Base-by-base conservation (phyloP, 495 filamentous ascomycete species). In the Penicillium lividum region DNA sequence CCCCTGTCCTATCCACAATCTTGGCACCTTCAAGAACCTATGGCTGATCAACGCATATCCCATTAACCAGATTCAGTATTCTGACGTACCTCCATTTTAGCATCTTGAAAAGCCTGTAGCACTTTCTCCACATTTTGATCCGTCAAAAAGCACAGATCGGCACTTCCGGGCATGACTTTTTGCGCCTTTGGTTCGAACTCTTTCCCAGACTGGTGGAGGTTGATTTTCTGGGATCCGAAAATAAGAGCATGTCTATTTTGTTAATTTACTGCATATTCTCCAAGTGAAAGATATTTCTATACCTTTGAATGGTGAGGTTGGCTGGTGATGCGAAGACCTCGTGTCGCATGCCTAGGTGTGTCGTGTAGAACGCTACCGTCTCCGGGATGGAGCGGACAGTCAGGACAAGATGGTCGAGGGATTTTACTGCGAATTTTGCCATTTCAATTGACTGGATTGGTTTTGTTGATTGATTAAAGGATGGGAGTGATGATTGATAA, bases 161-260 rank as follows among this genome's bases (percentile, higher is more conserved):
- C 80, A 31, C 73, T 80, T 2, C 82, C 82, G 3, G 75, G 78
- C 58, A 68, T 67, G 5, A 77, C 78, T 36, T 63, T 70, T 15
- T 67, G 65, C 3, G 82, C 81, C 61, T 81, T 83, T 13, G 81
- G 82, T 57, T 82, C 80, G 56, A 82, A 83, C 56, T 84, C 81
- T 58, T 73, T 78, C 47, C 79, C 80, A 1, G 66, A 59, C 53
- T 77, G 65, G 56, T 84, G 82, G 1, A 84, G 73, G 56, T 84
- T 84, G 53, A 84, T 82, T 56, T 84, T 83, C 47, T 83, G 79
- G 5, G 44, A 63, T 13, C 80, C 82, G 55, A 83, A 83, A 5
- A 73, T 54, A 1, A 84, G 68, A 10, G 80, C 79, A 61, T 83
- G 75, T 18, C 81, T 73, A 28, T 27, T 15, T 48, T n/a, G 7